Evolutionary conservation across 306 rosid genomes (phyloP), one percentile per base, ranked within the genome.

Genomic region (Cucurbita ficifolia): DNA sequence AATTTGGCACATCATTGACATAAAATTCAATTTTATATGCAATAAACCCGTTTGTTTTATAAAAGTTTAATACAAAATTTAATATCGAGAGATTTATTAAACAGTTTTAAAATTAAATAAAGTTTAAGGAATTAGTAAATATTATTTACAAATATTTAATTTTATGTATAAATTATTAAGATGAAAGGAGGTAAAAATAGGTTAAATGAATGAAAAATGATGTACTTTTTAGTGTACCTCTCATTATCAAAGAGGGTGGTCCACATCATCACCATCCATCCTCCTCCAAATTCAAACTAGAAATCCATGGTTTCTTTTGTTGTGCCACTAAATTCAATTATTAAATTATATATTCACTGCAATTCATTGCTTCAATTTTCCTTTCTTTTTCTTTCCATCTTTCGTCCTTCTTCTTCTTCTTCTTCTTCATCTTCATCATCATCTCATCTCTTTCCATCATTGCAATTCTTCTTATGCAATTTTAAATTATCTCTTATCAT

Each of bases 301-400:
- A 85, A 78, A 82, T 79, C 72, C 53, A 78, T 76, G 72, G 77
- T 67, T 79, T 39, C 43, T 78, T 67, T 79, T 39, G 39, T 78
- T 76, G 84, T 79, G 81, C 89, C 88, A 79, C 85, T 84, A 86
- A 79, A 81, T 76, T 82, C 89, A 79, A 81, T 81, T 69, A 50
- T 50, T 16, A 5, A 50, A 50, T 4, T 16, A 3, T 14, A 50
- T 50, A 16, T 81, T 84, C 80, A 77, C 64, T 73, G 85, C 73
- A 76, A 89, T 85, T 69, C 75, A 83, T 83, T 81, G 67, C 84
- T 85, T 87, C 84, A 64, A 64, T 42, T 40, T 21, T 29, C 49
- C 3, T 38, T 38, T 38, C 21, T 61, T 59, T 24, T 60, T 16
- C 18, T 17, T 19, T 40, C 13, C 4, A 14, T 60, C 4, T 14